Evolutionary conservation across 208 protist species (phyloP).

Genomic region (Porcisia hertigi): DNA sequence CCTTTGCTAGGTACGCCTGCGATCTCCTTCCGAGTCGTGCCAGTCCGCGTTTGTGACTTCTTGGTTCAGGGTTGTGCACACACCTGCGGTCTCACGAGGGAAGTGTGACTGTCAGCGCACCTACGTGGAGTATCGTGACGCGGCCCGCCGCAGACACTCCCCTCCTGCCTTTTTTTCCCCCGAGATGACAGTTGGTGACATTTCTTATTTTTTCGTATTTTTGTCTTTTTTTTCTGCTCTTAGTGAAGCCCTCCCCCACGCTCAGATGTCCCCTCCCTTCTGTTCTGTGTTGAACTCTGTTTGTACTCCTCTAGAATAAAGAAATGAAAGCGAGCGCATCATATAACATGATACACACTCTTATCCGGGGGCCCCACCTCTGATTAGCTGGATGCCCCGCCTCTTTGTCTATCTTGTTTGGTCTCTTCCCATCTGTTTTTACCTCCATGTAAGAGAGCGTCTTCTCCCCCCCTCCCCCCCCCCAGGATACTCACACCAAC

Average conservation of each 20-base stretch:
- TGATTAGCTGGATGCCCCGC: not conserved
- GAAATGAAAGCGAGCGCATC: not conserved
- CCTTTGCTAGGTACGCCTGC: constrained; percentile 61
- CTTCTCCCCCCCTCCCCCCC: not conserved
- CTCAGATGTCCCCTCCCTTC: not conserved
- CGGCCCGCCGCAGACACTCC: not conserved
- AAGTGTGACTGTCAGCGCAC: not conserved
- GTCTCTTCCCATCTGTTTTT: not conserved
- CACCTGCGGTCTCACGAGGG: not conserved
- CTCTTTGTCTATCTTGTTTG: not conserved
- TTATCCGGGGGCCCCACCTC: not conserved
- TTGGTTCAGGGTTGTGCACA: not conserved
- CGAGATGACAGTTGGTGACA: not conserved
- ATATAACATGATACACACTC: not conserved
- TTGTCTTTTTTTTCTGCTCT: not conserved
- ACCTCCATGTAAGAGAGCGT: not conserved
- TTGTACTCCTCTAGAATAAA: not conserved
- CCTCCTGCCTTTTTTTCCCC: not conserved
- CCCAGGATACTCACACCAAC: not conserved
- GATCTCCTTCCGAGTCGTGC: constrained; percentile 23
- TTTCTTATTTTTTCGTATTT: not conserved
- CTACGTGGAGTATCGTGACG: too few relatives aligned
- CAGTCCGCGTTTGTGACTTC: not conserved
- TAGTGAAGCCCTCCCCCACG: not conserved
- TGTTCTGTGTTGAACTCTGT: not conserved